These are phyloP conservation scores for Botrytis galanthina DNA, from an alignment of 2,329 filamentous ascomycete genomes.

Conservation along the genomic window DNA sequence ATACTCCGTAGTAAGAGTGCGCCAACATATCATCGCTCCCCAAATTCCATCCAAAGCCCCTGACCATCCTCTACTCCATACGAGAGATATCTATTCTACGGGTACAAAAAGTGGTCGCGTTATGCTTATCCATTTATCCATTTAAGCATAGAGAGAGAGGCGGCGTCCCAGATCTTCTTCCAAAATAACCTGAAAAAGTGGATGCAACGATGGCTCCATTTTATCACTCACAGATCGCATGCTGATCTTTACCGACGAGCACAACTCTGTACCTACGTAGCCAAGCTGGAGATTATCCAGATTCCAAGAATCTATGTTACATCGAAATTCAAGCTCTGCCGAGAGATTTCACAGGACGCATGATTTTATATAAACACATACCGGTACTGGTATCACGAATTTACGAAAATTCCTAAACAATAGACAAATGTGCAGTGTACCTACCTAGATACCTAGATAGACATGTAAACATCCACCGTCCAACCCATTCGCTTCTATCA, in stretches of 20 bases:
- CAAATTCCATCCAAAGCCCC: background rate
- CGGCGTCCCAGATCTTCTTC: background rate
- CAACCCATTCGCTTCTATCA: background rate
- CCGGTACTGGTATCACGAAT: background rate
- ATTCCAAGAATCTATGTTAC: background rate
- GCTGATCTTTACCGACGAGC: background rate
- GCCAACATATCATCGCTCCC: background rate
- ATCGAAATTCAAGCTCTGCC: background rate
- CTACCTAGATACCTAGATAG: no score
- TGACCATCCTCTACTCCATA: background rate
- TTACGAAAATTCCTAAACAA: rapidly evolving
- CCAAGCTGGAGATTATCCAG: background rate
- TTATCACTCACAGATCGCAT: background rate
- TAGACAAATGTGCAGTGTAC: background rate
- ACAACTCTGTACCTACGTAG: background rate
- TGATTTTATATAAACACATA: background rate
- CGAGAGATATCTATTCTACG: background rate
- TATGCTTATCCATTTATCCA: background rate
- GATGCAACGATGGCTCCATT: background rate
- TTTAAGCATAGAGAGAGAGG: background rate
- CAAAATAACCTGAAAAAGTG: background rate
- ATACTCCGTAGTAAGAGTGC: background rate
- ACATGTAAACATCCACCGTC: background rate
- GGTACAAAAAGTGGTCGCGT: background rate
- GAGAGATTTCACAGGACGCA: background rate